Evolutionary conservation across 805 yeast species (phyloP).

Genomic region (Isabelozyma rhagii): DNA sequence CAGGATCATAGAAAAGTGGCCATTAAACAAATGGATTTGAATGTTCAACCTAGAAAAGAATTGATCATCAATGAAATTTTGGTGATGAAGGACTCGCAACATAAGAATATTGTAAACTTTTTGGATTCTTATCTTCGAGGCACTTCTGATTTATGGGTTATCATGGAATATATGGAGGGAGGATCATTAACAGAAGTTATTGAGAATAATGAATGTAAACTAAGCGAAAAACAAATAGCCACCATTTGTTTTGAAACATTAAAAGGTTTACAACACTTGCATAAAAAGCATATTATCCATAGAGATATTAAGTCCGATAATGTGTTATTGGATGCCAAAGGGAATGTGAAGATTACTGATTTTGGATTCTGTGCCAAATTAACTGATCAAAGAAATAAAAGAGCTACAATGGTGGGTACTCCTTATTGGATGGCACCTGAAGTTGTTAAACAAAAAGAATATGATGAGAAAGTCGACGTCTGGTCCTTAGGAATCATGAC

Average conservation of each 20-base stretch:
- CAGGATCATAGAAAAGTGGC: slow-evolving; percentile 68
- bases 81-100: slow-evolving; percentile 95
- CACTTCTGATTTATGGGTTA: slow-evolving; percentile 88
- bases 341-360: slow-evolving; percentile 45
- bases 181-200: slow-evolving; percentile 96
- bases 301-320: slow-evolving; percentile 46
- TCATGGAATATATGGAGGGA: slow-evolving; percentile 99
- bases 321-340: slow-evolving; percentile 41
- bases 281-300: slow-evolving; percentile 88
- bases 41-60: slow-evolving; percentile 91
- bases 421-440: slow-evolving; percentile 94
- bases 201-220: slow-evolving; percentile 69
- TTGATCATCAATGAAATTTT: slow-evolving; percentile 91
- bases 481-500: slow-evolving; percentile 87
- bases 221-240: slow-evolving; percentile 87
- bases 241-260: slow-evolving; percentile 87
- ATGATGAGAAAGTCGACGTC: slow-evolving; percentile 78
- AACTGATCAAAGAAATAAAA: slow-evolving; percentile 66
- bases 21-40: slow-evolving; percentile 91
- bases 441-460: slow-evolving; percentile 74
- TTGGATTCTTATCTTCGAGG: slow-evolving; percentile 85
- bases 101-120: slow-evolving; percentile 91
- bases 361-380: slow-evolving; percentile 65
- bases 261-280: slow-evolving; percentile 87
- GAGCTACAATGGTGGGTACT: slow-evolving; percentile 86